Conservation (phyloP, 108 stramenopile species). For the Fistulifera solaris region DNA sequence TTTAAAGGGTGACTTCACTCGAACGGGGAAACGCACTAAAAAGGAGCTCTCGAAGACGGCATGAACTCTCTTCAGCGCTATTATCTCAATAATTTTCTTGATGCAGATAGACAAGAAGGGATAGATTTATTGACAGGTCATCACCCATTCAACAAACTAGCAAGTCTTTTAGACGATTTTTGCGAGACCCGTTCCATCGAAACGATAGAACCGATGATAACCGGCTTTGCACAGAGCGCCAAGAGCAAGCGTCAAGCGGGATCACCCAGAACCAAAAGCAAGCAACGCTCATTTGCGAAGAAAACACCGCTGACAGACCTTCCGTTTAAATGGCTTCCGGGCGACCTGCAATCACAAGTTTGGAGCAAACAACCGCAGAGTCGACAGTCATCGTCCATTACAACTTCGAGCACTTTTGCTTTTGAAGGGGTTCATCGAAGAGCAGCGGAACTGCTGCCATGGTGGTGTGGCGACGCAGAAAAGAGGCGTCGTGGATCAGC, state of each 20-base stretch:
- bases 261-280: constrained; percentile 14
- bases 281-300: background rate
- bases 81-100: constrained; percentile 92
- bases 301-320: constrained; percentile 12
- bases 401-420: too few relatives aligned
- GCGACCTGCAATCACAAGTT: constrained; percentile 55
- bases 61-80: constrained; percentile 93
- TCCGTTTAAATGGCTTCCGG: constrained; percentile 47
- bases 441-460: too few relatives aligned
- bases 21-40: constrained; percentile 86
- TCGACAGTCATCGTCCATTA: too few relatives aligned
- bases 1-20: constrained; percentile 90
- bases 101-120: constrained; percentile 92
- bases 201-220: background rate
- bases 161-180: constrained; percentile 5
- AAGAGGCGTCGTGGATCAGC: too few relatives aligned
- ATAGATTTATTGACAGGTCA: constrained; percentile 87
- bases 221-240: background rate
- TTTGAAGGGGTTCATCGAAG: too few relatives aligned
- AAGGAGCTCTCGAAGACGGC: constrained; percentile 91
- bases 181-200: background rate
- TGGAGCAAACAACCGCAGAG: constrained; percentile 8
- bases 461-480: too few relatives aligned
- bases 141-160: constrained; percentile 20
- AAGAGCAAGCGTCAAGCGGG: background rate